Evolutionary conservation across 345 rosid species (phyloP), one percentile per base, ranked within the genome.

Genomic region (Citrus hindsii): DNA sequence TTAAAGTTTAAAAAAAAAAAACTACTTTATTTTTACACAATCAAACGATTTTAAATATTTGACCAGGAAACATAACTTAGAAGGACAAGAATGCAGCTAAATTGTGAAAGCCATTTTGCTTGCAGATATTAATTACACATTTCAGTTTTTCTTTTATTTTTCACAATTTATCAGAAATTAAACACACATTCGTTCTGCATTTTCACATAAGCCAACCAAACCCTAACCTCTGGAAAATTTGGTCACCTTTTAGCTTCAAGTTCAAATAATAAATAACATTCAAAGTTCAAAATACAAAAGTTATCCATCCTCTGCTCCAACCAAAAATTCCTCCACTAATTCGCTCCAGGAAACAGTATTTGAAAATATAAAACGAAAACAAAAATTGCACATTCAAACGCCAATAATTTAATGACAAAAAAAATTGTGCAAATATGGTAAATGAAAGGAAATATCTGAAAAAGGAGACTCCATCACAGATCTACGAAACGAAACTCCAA

Each of bases 381-480:
- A 22, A 53, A 28, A 62, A 61, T 35, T 51, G 78, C 60, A 37
- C 24, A 16, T 51, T 3, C 51, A 19, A 61, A 69, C 62, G 27
- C 27, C 18, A 3, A 7, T 56, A 25, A 55, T 16, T 4, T 53
- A 18, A 24, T 6, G 9, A 2, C 16, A 22, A 58, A 58, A 74
- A 61, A 35, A 27, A 10, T 16, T 21, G 46, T 18, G 37, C 70
- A 79, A 61, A 77, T 24, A 63, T 2, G 28, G 35, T 56, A 69
- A 51, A 53, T 63, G 5, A 46, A 46, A 76, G 14, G 19, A 62
- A 33, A 77, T 24, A 66, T 27, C 9, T 28, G 16, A 27, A 76
- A 81, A 40, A 67, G 62, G 71, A 79, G 71, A n/a, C 81, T 62
- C 69, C 56, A 32, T 37, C 69, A 59, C 80, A 85, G 86, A 90